These are phyloP conservation scores for Chenopodium suecicum DNA, from an alignment of 148 eudicot genomes.

Conservation along the genomic window DNA sequence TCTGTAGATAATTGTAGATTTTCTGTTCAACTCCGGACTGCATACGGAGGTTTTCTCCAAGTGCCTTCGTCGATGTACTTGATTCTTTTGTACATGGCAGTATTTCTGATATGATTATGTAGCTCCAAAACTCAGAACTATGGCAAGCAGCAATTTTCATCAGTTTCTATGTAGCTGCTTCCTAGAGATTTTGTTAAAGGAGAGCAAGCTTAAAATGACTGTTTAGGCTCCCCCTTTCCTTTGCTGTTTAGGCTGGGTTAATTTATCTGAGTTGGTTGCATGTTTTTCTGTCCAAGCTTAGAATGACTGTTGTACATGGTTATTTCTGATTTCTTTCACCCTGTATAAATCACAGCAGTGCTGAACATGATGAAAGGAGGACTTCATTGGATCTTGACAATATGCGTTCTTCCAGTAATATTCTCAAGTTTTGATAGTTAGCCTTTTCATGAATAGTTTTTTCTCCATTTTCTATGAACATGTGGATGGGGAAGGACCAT, in stretches of 20 bases:
- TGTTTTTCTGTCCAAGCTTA: too few relatives aligned
- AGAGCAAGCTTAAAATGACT: too few relatives aligned
- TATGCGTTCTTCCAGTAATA: too few relatives aligned
- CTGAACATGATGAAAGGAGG: not conserved
- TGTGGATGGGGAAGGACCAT: too few relatives aligned
- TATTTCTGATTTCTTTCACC: too few relatives aligned
- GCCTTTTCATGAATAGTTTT: too few relatives aligned
- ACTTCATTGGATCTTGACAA: not conserved
- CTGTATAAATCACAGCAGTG: too few relatives aligned
- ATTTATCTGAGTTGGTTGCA: too few relatives aligned
- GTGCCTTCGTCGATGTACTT: slow-evolving; percentile 23
- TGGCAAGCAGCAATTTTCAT: slow-evolving; percentile 18
- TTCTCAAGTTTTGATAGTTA: too few relatives aligned
- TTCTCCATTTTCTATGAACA: too few relatives aligned
- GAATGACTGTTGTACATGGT: not conserved
- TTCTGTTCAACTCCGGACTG: slow-evolving; percentile 50
- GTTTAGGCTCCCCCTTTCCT: not conserved
- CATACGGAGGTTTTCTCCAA: slow-evolving; percentile 31
- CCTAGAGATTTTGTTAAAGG: not conserved
- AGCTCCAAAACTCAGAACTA: not conserved
- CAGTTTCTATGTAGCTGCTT: slow-evolving; percentile 15
- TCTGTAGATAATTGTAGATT: slow-evolving; percentile 71
- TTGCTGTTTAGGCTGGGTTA: not conserved
- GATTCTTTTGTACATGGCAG: slow-evolving; percentile 30
- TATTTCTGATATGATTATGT: slow-evolving; percentile 28